phyloP scores from a whole-genome alignment of 78 protist genomes.

The Planoprotostelium fungivorum region DNA sequence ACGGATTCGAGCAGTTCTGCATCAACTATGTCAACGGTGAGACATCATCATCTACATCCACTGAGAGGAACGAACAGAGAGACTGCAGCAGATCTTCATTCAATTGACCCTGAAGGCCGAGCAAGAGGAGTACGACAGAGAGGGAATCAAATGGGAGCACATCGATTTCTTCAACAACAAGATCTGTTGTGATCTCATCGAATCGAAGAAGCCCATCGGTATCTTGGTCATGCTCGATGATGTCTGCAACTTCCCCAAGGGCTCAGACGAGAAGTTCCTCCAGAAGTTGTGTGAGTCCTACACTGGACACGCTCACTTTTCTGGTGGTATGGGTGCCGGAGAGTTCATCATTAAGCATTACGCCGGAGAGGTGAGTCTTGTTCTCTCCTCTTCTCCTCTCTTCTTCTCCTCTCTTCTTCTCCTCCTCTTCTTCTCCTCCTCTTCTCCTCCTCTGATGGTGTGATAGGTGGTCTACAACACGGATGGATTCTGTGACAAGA shows the following conservation, averaged over 20 bases:
- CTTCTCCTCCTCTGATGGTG: not conserved
- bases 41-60: slow-evolving; percentile 59
- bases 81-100: slow-evolving; percentile 93
- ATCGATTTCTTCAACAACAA: slow-evolving; percentile 88
- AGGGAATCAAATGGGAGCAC: slow-evolving; percentile 78
- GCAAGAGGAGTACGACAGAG: slow-evolving; percentile 89
- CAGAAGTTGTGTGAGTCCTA: slow-evolving; percentile 22
- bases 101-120: slow-evolving; percentile 84
- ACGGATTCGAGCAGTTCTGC: slow-evolving; percentile 92
- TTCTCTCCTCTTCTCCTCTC: not conserved
- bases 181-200: slow-evolving; percentile 73
- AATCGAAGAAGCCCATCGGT: slow-evolving; percentile 62
- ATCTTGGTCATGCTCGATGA: slow-evolving; percentile 75
- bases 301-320: slow-evolving; percentile 33
- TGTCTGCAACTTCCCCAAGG: slow-evolving; percentile 75
- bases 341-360: slow-evolving; percentile 78
- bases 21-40: slow-evolving; percentile 90
- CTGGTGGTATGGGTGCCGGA: slow-evolving; percentile 11
- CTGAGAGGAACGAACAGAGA: slow-evolving; percentile 16
- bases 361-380: slow-evolving; percentile 83
- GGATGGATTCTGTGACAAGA: slow-evolving; percentile 76
- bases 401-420: not conserved
- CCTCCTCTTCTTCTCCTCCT: not conserved
- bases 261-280: slow-evolving; percentile 71
- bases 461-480: slow-evolving; percentile 51